Base-by-base conservation (phyloP, 2,329 filamentous ascomycete species). In the Knoxdaviesia proteae region DNA sequence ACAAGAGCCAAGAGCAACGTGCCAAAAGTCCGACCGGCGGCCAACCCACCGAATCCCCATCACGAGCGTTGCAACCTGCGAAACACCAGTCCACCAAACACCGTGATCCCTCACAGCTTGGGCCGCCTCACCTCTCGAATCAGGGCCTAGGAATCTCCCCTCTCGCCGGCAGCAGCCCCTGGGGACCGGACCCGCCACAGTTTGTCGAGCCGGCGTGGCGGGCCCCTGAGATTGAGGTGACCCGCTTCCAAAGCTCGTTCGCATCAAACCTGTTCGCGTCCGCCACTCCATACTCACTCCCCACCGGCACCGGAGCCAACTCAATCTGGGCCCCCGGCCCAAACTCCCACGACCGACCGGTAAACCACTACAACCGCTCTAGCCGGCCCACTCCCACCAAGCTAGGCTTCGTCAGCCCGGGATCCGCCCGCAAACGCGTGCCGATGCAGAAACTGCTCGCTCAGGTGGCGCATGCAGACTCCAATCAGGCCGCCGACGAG, bases 251-350 rank as follows among this genome's bases (percentile, higher is more conserved):
- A 39, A 48, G 45, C 41, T 46, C 47, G 6, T 46, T 46, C 39
- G 46, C 42, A 4, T 41, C 46, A 3, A 42, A 42, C 40, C 39
- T 47, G 7, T 46, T 46, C 34, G 39, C 42, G 34, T 11, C 44
- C n/a, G 50, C 58, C 48, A 20, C 20, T 20, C 50, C 56, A 51
- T 55, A 58, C 47, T 44, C 57, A n/a, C 51, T 54, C 47, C 52
- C 58, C 29, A 48, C 51, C 20, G 48, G 58, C 46, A 51, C 49
- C 32, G 50, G 52, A 1, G 36, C 52, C 31, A 51, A 43, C n/a
- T 60, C 58, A 3, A 58, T 59, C 34, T 60, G 58, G 57, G 53
- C 55, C 8, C 49, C 53, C 1, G 47, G 47, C 2, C 52, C 49
- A 29, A 46, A 39, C 29, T 49, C 52, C 32, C 42, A 50, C 11